Conservation (phyloP, 2,329 filamentous ascomycete species). For the Grosmannia huntii region DNA sequence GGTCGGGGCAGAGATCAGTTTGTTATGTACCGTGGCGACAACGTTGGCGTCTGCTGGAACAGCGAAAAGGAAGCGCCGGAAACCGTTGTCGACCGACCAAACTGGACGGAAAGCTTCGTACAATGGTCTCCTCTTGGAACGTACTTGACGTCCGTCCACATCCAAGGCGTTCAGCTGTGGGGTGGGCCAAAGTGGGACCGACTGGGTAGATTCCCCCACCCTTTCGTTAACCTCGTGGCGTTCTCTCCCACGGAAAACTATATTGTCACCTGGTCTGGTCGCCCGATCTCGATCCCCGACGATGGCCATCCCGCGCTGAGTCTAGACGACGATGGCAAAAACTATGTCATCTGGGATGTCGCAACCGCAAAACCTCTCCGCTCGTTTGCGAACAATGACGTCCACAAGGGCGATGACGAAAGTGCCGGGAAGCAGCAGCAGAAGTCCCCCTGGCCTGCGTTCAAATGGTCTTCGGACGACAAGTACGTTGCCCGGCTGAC, state of each 20-base stretch:
- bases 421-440: constrained; percentile 53
- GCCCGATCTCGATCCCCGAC: constrained; percentile 84
- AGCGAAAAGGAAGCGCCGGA: constrained; percentile 88
- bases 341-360: constrained; percentile 98
- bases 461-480: constrained; percentile 98
- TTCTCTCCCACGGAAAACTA: constrained; percentile 93
- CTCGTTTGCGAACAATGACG: constrained; percentile 84
- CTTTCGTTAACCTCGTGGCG: constrained; percentile 88
- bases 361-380: constrained; percentile 79
- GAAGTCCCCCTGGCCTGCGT: constrained; percentile 95
- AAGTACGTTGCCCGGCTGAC: constrained; percentile 91
- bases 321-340: constrained; percentile 93
- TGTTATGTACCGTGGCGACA: constrained; percentile 83
- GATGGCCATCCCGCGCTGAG: constrained; percentile 71
- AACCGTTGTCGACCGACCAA: constrained; percentile 75
- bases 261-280: constrained; percentile 90
- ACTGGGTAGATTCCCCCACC: constrained; percentile 87
- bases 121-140: constrained; percentile 96
- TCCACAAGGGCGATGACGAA: constrained; percentile 47
- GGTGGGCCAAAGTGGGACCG: constrained; percentile 81
- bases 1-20: constrained; percentile 87
- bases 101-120: constrained; percentile 97
- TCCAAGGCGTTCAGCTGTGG: constrained; percentile 95
- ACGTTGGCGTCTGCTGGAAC: constrained; percentile 95
- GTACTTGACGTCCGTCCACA: constrained; percentile 86